phyloP scores from a whole-genome alignment of 495 filamentous ascomycete genomes.

The Hyaloscypha variabilis region DNA sequence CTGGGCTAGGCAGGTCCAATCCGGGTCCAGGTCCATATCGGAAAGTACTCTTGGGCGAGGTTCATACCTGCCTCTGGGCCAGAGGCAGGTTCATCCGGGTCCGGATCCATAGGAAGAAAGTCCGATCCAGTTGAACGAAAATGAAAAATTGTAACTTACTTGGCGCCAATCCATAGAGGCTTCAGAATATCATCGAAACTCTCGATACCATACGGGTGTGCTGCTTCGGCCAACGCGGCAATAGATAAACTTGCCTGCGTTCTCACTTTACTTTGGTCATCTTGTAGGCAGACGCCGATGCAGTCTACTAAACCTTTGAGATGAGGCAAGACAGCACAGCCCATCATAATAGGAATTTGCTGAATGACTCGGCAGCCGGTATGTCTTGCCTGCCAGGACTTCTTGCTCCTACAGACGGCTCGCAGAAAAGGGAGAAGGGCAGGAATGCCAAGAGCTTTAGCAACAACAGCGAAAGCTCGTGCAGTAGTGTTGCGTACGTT shows the following conservation, averaged over 20 bases:
- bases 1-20: slow-evolving; percentile 19
- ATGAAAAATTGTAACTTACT: slow-evolving; percentile 13
- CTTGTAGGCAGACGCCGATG: slow-evolving; percentile 92
- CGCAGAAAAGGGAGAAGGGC: slow-evolving; percentile 92
- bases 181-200: slow-evolving; percentile 98
- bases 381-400: slow-evolving; percentile 97
- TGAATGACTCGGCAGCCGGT: slow-evolving; percentile 99
- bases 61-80: no score
- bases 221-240: slow-evolving; percentile 93
- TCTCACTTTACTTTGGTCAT: slow-evolving; percentile 96
- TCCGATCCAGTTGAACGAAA: slow-evolving; percentile 32
- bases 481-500: slow-evolving; percentile 99
- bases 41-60: background rate
- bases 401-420: slow-evolving; percentile 95
- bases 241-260: slow-evolving; percentile 96
- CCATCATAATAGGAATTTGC: slow-evolving; percentile 99
- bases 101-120: slow-evolving; percentile 18
- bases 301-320: slow-evolving; percentile 96
- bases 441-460: slow-evolving; percentile 94
- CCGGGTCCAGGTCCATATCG: slow-evolving; percentile 13
- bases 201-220: slow-evolving; percentile 98
- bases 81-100: slow-evolving; percentile 16
- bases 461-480: slow-evolving; percentile 95
- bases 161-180: slow-evolving; percentile 92
- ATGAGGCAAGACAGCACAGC: slow-evolving; percentile 94